Conservation (phyloP, 202 grass and related monocot species). For the Setaria viridis region DNA sequence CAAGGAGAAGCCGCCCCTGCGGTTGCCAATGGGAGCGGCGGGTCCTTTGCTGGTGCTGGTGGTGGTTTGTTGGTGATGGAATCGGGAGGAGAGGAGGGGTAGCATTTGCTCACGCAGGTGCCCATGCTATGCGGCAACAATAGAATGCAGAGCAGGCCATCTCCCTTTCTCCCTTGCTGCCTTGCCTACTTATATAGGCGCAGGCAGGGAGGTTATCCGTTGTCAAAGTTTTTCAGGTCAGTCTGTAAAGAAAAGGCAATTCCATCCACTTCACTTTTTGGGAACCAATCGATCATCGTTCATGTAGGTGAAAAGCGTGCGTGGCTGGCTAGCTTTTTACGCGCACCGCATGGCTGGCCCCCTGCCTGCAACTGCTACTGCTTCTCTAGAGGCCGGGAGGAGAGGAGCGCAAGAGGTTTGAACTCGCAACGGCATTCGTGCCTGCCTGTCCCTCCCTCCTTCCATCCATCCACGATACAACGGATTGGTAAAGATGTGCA, state of each 20-base stretch:
- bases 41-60: background rate
- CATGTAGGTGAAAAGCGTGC: background rate
- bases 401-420: conserved; percentile 42
- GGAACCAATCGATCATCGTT: background rate
- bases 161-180: too few species aligned
- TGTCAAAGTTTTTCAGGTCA: background rate
- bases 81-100: background rate
- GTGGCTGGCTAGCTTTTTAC: background rate
- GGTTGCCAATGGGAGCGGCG: background rate
- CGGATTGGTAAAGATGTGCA: too few species aligned
- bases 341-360: background rate
- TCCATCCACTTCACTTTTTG: background rate
- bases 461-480: too few species aligned
- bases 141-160: background rate
- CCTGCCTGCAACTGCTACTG: conserved; percentile 7
- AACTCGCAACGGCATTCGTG: conserved; percentile 50
- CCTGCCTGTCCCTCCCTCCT: background rate
- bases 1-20: background rate
- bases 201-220: background rate
- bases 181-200: too few species aligned
- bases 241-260: too few species aligned
- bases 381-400: background rate
- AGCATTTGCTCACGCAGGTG: conserved; percentile 68
- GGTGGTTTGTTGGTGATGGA: background rate
- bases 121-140: conserved; percentile 36